Evolutionary conservation across 1,284 basidiomycete species (phyloP).

Genomic region (Sutorius eximius): DNA sequence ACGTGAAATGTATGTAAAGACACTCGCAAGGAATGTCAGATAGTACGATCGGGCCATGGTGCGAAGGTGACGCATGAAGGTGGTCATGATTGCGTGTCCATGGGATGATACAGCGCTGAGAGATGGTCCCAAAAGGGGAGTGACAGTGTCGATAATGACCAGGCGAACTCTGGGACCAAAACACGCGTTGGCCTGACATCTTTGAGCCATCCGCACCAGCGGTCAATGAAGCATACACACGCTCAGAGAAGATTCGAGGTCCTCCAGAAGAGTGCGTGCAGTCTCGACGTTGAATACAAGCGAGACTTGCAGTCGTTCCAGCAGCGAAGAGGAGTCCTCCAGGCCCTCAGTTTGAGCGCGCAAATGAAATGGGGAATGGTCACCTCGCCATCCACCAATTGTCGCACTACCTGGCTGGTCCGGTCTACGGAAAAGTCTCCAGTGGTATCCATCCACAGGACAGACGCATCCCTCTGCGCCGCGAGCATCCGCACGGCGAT

Average conservation of each 20-base stretch:
- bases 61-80: constrained; percentile 66
- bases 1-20: neutral
- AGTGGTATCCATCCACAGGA: constrained; percentile 69
- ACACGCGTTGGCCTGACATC: constrained; percentile 12
- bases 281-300: constrained; percentile 58
- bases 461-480: constrained; percentile 37
- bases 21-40: constrained; percentile 52
- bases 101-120: constrained; percentile 67
- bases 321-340: constrained; percentile 36
- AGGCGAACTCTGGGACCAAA: constrained; percentile 36
- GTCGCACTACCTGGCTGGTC: constrained; percentile 41
- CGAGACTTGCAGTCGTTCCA: constrained; percentile 49
- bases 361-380: neutral
- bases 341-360: constrained; percentile 9
- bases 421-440: constrained; percentile 62
- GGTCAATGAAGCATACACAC: constrained; percentile 28
- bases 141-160: constrained; percentile 66
- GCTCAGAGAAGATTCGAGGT: constrained; percentile 33
- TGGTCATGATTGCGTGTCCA: constrained; percentile 74
- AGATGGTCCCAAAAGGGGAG: constrained; percentile 62
- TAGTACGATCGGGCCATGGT: constrained; percentile 46
- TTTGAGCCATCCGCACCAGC: constrained; percentile 1
- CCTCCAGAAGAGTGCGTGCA: constrained; percentile 51
- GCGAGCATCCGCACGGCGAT: constrained; percentile 54
- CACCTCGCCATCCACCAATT: constrained; percentile 39